Percentiles rank a stretch among this genome's conserved stretches.
Conservation (phyloP, 257 asterid species). For the Solanum ahanhuiri region DNA sequence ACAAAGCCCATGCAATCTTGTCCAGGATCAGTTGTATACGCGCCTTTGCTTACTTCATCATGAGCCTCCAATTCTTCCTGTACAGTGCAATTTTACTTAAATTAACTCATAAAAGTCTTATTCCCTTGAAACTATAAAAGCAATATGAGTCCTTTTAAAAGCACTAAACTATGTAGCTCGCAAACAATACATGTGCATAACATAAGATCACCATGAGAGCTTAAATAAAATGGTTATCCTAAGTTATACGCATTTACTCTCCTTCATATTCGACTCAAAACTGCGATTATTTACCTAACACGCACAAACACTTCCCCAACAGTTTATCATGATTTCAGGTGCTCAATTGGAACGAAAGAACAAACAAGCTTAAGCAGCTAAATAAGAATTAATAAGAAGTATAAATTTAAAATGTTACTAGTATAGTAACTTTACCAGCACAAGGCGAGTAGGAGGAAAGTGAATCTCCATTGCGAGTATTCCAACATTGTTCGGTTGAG, state of each 20-base stretch:
- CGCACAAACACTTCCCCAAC: neutral
- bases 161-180: neutral
- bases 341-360: neutral
- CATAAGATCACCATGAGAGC: neutral
- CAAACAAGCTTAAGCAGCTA: too few species aligned
- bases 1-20: slow-evolving; percentile 98
- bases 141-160: neutral
- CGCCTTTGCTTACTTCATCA: slow-evolving; percentile 96
- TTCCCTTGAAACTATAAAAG: neutral
- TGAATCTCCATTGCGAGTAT: slow-evolving; percentile 87
- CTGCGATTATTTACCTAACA: neutral
- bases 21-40: slow-evolving; percentile 91
- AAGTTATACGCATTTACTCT: too few species aligned
- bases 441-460: slow-evolving; percentile 87
- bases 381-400: too few species aligned
- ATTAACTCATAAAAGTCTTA: neutral
- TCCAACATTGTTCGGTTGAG: slow-evolving; percentile 63
- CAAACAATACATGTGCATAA: neutral
- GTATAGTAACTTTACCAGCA: slow-evolving; percentile 33
- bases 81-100: slow-evolving; percentile 3
- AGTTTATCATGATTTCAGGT: neutral
- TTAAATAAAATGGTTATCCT: neutral
- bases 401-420: neutral
- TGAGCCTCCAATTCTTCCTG: slow-evolving; percentile 87
- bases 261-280: too few species aligned